A percentile compares a stretch with the other conserved stretches of the same genome.
These are phyloP conservation scores for Exophiala dermatitidis DNA, from an alignment of 2,329 filamentous ascomycete genomes.

Conservation along the genomic window DNA sequence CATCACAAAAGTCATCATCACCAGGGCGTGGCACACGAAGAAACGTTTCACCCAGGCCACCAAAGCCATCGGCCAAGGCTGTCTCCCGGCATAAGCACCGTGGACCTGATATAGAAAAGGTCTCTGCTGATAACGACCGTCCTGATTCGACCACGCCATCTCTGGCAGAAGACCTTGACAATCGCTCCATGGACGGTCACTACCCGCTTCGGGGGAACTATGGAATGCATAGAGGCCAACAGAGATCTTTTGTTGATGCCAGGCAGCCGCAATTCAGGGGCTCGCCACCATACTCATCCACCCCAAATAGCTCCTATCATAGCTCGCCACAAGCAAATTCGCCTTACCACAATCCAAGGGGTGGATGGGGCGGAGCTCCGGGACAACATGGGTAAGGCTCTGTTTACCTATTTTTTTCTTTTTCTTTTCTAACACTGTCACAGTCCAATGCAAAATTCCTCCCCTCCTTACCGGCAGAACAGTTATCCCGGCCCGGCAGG, in stretches of 20 bases:
- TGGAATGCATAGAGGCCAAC: conserved; percentile 32
- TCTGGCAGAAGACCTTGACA: conserved; percentile 30
- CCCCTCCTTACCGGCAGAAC: conserved; percentile 53
- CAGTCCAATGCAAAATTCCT: conserved; percentile 50
- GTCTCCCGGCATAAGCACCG: conserved; percentile 7
- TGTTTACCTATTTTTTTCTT: conserved; percentile 10
- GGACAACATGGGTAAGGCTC: conserved; percentile 46
- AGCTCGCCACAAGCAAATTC: conserved; percentile 57
- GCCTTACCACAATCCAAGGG: conserved; percentile 51
- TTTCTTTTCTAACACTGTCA: conserved; percentile 27
- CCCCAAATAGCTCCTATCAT: conserved; percentile 49
- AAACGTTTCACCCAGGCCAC: conserved; percentile 10
- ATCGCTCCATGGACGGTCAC: conserved; percentile 31
- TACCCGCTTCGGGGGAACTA: conserved; percentile 30
- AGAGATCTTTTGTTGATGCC: conserved; percentile 38
- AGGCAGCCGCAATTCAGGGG: conserved; percentile 45
- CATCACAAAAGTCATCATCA: conserved; percentile 12
- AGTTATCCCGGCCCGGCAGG: conserved; percentile 48
- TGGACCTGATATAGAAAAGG: conserved; percentile 1
- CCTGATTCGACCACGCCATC: conserved; percentile 18
- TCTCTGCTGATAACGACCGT: conserved; percentile 1
- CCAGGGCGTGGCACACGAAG: conserved; percentile 10
- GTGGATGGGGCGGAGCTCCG: conserved; percentile 45
- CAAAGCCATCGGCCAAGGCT: conserved; percentile 11
- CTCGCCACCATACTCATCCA: conserved; percentile 51